phyloP scores from a whole-genome alignment of 2,329 filamentous ascomycete species.

The Pyricularia sp. region DNA sequence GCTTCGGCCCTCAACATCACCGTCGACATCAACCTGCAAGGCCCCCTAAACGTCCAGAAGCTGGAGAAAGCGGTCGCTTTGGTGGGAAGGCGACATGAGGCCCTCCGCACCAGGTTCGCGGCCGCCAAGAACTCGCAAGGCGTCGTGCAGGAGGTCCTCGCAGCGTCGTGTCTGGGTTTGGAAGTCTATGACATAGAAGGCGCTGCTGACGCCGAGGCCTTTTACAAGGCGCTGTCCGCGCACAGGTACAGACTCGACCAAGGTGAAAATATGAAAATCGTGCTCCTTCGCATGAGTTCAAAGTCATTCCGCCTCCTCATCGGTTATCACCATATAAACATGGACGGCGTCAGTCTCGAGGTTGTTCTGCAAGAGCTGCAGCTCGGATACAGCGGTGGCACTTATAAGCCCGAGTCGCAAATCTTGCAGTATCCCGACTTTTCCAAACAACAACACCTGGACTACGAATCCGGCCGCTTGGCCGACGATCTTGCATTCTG shows the following conservation, averaged over 20 bases:
- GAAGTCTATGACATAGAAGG: conserved; percentile 8
- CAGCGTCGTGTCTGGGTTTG: conserved; percentile 10
- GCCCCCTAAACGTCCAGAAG: conserved; percentile 18
- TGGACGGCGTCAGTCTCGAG: conserved; percentile 37
- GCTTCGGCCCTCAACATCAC: conserved; percentile 29
- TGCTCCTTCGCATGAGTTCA: conserved; percentile 23
- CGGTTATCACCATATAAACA: conserved; percentile 36
- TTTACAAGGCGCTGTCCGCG: conserved; percentile 20
- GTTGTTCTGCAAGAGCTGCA: conserved; percentile 34
- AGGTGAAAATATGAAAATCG: conserved; percentile 23
- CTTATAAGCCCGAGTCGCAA: conserved; percentile 11
- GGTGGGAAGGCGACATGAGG: conserved; percentile 21
- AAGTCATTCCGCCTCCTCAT: conserved; percentile 30
- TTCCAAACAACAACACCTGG: conserved; percentile 9
- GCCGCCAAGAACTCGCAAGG: conserved; percentile 9
- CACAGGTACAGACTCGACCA: conserved; percentile 27
- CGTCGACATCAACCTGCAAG: conserved; percentile 18
- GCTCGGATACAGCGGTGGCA: conserved; percentile 26
- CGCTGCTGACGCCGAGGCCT: conserved; percentile 13
- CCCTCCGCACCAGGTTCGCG: conserved; percentile 23
- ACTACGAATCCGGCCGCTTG: conserved; percentile 8
- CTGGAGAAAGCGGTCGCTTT: conserved; percentile 23
- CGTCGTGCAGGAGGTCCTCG: conserved; percentile 9
- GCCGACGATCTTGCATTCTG: conserved; percentile 23
- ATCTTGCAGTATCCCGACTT: conserved; percentile 25